Conservation (phyloP, 257 asterid genomes). For the Jasminum sambac region DNA sequence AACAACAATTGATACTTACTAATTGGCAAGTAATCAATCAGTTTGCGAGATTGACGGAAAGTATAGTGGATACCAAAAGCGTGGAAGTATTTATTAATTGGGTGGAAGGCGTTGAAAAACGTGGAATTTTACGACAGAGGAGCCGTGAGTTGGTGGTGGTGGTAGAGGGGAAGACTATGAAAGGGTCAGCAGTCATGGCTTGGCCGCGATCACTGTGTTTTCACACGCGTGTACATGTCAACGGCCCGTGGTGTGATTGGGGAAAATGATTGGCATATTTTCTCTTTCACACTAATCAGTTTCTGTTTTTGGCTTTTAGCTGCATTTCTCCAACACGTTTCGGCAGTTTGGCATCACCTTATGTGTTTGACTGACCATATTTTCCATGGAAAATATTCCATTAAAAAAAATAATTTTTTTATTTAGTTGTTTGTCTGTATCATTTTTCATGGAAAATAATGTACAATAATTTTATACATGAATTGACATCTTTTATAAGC, state of each 20-base stretch:
- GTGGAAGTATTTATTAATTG: neutral
- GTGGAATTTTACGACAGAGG: slow-evolving; percentile 11
- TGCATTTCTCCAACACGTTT: no score
- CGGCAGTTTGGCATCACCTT: no score
- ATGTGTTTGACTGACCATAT: no score
- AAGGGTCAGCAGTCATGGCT: slow-evolving; percentile 34
- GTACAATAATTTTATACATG: no score
- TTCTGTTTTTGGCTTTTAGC: no score
- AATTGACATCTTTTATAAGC: no score
- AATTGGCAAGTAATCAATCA: slow-evolving; percentile 16
- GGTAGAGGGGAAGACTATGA: slow-evolving; percentile 11
- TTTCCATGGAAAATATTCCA: no score
- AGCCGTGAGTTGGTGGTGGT: slow-evolving; percentile 12
- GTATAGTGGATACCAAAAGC: slow-evolving; percentile 13
- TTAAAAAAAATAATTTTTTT: no score
- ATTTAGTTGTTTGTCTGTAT: no score
- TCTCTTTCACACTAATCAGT: neutral
- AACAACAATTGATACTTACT: slow-evolving; percentile 23
- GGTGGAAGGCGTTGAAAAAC: neutral
- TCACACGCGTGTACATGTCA: slow-evolving; percentile 13
- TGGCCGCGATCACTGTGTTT: slow-evolving; percentile 29
- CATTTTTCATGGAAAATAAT: no score
- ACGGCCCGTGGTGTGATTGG: neutral
- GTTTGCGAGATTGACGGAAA: slow-evolving; percentile 12
- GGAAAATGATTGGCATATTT: neutral